A percentile compares a stretch with the other conserved stretches of the same genome.
Conservation (phyloP, 352 stramenopile genomes). For the Pelagophyceae sp. region DNA sequence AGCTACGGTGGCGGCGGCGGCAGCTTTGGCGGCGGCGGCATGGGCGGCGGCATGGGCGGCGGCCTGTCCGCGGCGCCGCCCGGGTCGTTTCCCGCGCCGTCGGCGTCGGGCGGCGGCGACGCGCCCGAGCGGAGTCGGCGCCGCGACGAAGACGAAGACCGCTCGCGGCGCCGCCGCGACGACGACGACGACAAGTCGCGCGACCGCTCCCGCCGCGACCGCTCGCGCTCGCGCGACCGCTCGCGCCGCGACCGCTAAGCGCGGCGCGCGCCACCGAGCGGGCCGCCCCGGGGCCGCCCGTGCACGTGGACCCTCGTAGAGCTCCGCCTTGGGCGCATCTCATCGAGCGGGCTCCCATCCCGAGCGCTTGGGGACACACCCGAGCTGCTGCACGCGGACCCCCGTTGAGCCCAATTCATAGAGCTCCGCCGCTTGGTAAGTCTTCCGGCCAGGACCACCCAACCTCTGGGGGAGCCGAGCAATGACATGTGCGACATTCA, state of each 20-base stretch:
- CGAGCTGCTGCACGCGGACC: not conserved
- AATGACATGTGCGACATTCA: too few species aligned
- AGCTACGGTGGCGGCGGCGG: not conserved
- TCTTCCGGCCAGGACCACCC: too few species aligned
- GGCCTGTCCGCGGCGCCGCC: not conserved
- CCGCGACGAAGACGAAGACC: not conserved
- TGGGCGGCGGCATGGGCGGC: conserved; percentile 4
- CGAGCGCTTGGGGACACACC: too few species aligned
- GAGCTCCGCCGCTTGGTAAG: too few species aligned
- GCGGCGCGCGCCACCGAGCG: not conserved
- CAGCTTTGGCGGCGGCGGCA: not conserved
- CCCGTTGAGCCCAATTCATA: not conserved
- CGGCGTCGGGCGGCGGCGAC: not conserved
- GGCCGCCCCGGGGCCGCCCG: too few species aligned
- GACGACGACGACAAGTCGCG: conserved; percentile 43
- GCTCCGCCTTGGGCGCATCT: too few species aligned
- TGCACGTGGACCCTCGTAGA: too few species aligned
- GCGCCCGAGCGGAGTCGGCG: not conserved
- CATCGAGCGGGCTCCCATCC: not conserved
- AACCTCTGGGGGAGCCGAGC: too few species aligned
- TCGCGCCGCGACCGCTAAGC: not conserved
- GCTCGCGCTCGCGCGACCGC: conserved; percentile 4
- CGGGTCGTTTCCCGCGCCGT: not conserved
- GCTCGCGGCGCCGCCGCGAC: conserved; percentile 21
- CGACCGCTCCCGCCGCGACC: conserved; percentile 1